Conservation (phyloP, 1,284 basidiomycete genomes). For the Earliella scabrosa region DNA sequence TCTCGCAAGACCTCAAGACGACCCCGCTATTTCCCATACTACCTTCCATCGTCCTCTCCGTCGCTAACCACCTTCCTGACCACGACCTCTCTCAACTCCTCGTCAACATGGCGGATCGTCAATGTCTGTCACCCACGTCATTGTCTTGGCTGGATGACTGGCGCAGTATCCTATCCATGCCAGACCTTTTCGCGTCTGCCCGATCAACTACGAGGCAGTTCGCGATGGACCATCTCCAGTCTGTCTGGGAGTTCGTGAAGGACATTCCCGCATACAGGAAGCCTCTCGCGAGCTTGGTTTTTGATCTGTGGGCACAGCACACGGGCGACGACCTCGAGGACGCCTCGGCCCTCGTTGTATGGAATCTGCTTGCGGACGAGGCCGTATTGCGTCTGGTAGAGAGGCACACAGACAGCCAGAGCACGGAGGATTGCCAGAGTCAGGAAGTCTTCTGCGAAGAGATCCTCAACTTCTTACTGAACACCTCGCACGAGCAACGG, state of each 20-base stretch:
- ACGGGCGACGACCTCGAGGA: slow-evolving; percentile 38
- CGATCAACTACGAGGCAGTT: slow-evolving; percentile 60
- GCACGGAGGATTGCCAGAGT: slow-evolving; percentile 28
- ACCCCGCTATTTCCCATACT: slow-evolving; percentile 62
- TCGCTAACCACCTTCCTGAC: slow-evolving; percentile 68
- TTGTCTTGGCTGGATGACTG: slow-evolving; percentile 72
- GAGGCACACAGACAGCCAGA: slow-evolving; percentile 34
- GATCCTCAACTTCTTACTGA: slow-evolving; percentile 39
- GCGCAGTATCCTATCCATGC: slow-evolving; percentile 56
- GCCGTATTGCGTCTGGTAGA: slow-evolving; percentile 55
- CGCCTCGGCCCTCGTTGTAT: slow-evolving; percentile 52
- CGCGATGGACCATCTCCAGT: slow-evolving; percentile 57
- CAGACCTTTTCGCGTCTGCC: slow-evolving; percentile 47
- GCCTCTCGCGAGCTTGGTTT: slow-evolving; percentile 62
- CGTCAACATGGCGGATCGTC: slow-evolving; percentile 61
- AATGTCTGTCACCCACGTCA: slow-evolving; percentile 69
- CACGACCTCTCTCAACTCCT: slow-evolving; percentile 63
- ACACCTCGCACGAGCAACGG: slow-evolving; percentile 40
- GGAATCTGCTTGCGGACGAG: slow-evolving; percentile 68
- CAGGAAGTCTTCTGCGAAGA: slow-evolving; percentile 21
- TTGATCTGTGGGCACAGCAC: slow-evolving; percentile 53
- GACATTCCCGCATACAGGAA: slow-evolving; percentile 70
- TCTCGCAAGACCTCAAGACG: slow-evolving; percentile 59
- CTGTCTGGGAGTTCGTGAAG: slow-evolving; percentile 64
- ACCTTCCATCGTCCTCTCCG: slow-evolving; percentile 61